Base-by-base conservation (phyloP, 306 rosid species). In the Vachellia collinsii region DNA sequence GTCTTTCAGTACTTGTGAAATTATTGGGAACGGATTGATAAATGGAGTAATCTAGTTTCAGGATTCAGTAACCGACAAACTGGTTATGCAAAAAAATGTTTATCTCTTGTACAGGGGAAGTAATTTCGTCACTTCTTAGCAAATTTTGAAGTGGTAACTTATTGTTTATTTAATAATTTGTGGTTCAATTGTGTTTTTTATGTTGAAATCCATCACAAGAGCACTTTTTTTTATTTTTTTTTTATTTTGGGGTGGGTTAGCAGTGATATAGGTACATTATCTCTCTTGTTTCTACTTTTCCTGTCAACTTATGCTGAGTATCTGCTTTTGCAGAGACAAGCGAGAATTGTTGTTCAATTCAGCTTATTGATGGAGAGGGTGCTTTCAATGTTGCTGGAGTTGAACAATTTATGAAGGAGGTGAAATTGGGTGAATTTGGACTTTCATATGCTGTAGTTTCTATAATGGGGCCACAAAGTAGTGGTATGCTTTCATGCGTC, bases 391-490 rank as follows among this genome's bases (percentile, higher is more conserved):
- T 47, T 72, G 22, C 81, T 1, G 98, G 97, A 65, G 79, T 92
- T 29, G 98, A 92, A 7, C 84, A 12, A 7, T 89, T 94, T 75
- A 92, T 90, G 83, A 89, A 90, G 82, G 91, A 87, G 77, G 88
- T 89, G 76, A 94, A 87, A 72, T 79, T 92, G 86, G 74, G 78
- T 1, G 98, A 90, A 77, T 94, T 95, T 46, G 98, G 98, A 19
- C 98, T 94, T 83, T 94, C 97, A 10, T 94, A 94, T 43, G 97
- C 98, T 0, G 79, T 94, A 56, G 98, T 90, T 83, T 90, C 98
- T 53, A 92, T 94, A 19, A 92, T 94, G 98, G 98, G 98, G 13
- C 98, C 98, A 54, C 98, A 94, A 84, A 94, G 98, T 79, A 94
- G 98, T 62, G 98, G 98, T 94, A 87, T 59, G 91, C 77, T 72